Evolutionary conservation across 2,329 filamentous ascomycete species (phyloP), one percentile per base, ranked within the genome.

Genomic region (Verruconis gallopava): DNA sequence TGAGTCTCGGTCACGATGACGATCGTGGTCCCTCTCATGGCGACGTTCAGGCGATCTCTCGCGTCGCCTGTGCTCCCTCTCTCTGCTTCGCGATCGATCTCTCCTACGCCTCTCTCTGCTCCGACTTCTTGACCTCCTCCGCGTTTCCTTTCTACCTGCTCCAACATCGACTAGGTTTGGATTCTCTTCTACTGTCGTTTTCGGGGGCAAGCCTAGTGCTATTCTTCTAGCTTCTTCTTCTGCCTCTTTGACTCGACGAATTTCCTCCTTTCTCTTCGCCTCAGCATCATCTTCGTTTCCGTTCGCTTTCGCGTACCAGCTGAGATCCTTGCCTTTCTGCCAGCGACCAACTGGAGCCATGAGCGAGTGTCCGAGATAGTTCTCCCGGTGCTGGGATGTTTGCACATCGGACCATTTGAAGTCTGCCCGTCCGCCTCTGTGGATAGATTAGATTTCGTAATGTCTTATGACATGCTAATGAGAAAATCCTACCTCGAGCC

Each of bases 331-430:
- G 5, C 81, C 79, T 56, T 89, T 79, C 54, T 91, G 84, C 88
- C 88, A 95, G 50, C 88, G 81, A 5, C 88, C 88, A 3, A 94
- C 86, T 0, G 88, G 85, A 0, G 88, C 88, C 69, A 89, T 94
- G 45, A 95, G 65, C 45, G 83, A 91, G 65, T 95, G 88, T 40
- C 88, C 88, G 5, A 95, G 80, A 60, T 81, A 81, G 58, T 80
- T 94, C 62, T 98, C 88, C 60, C 91, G 86, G 55, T 94, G 88
- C 17, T 73, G 67, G 38, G 86, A 93, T 49, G 71, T 77, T 58
- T 89, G 81, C 56, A 98, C 89, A 51, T 95, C 86, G 50, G 89
- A 83, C 91, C 91, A 96, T 64, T 80, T 88, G 68, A 98, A 98
- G 61, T 95, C 86, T 62, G 82, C 82, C 57, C 71, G 73, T 46